These are phyloP conservation scores for Klebsormidium nitens DNA, from an alignment of 139 green algal genomes.

Conservation along the genomic window DNA sequence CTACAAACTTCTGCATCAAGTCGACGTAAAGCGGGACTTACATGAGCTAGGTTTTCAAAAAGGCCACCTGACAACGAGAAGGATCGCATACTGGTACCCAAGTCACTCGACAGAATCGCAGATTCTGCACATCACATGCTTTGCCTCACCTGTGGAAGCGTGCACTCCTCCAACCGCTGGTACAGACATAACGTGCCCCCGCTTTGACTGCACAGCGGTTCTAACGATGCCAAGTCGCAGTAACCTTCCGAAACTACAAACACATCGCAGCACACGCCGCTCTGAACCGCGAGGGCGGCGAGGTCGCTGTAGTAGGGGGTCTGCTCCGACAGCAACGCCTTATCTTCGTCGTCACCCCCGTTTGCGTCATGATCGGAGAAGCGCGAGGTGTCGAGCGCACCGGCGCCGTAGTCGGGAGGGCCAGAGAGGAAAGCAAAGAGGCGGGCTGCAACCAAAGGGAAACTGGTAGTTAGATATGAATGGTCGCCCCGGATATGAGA, in stretches of 20 bases:
- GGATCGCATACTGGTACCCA: too few species aligned
- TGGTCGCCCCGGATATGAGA: too few species aligned
- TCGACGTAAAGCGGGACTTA: too few species aligned
- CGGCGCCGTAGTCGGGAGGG: constrained; percentile 55
- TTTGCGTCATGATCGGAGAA: constrained; percentile 21
- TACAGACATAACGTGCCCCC: constrained; percentile 77
- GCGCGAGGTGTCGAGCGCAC: constrained; percentile 43
- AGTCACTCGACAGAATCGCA: too few species aligned
- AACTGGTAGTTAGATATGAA: too few species aligned
- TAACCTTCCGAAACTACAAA: constrained; percentile 47
- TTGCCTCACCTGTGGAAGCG: constrained; percentile 46
- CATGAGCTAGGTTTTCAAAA: too few species aligned
- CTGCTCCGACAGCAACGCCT: constrained; percentile 23
- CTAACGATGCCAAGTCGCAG: too few species aligned
- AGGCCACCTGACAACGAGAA: too few species aligned
- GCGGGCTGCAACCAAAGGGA: constrained; percentile 30
- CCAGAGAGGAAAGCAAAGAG: constrained; percentile 64
- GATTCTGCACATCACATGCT: too few species aligned
- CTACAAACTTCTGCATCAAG: too few species aligned
- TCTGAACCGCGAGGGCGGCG: constrained; percentile 58
- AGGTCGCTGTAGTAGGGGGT: constrained; percentile 42
- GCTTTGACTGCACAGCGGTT: too few species aligned
- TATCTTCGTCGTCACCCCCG: constrained; percentile 5
- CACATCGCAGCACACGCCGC: constrained; percentile 64
- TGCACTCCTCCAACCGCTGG: constrained; percentile 48